Evolutionary conservation across 2,329 filamentous ascomycete genomes (phyloP).

Genomic region (Pseudocercospora crystallina): DNA sequence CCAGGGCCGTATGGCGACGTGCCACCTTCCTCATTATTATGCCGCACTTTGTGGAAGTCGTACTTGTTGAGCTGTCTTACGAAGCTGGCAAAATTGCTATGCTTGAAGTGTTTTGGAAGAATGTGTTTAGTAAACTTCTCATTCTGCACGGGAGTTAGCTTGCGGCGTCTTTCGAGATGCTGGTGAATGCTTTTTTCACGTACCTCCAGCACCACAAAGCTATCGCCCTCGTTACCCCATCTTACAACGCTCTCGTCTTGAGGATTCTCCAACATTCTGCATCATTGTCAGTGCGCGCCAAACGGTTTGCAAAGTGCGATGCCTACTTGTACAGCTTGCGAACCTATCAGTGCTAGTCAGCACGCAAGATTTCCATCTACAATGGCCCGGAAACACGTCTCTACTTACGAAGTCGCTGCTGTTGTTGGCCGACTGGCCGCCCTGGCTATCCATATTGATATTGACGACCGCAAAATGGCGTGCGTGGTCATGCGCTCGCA

Average conservation of each 20-base stretch:
- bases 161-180: too few relatives aligned
- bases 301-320: not conserved
- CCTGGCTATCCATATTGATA: constrained; percentile 44
- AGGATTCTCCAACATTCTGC: constrained; percentile 93
- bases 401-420: constrained; percentile 90
- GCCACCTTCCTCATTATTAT: constrained; percentile 82
- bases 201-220: constrained; percentile 97
- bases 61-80: constrained; percentile 67
- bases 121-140: constrained; percentile 98
- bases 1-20: constrained; percentile 78
- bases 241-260: constrained; percentile 88
- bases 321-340: constrained; percentile 96
- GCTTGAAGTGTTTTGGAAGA: constrained; percentile 97
- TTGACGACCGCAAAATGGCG: constrained; percentile 7
- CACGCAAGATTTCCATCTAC: not conserved
- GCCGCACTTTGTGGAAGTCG: constrained; percentile 91
- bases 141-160: constrained; percentile 59
- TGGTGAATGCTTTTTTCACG: constrained; percentile 17
- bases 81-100: constrained; percentile 79
- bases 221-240: constrained; percentile 93
- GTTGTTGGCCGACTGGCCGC: constrained; percentile 64
- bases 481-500: constrained; percentile 8
- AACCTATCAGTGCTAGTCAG: constrained; percentile 59
- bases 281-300: constrained; percentile 5
- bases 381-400: not conserved